Base-by-base conservation (phyloP, 1,284 basidiomycete species). In the Fomitiporia mediterranea region DNA sequence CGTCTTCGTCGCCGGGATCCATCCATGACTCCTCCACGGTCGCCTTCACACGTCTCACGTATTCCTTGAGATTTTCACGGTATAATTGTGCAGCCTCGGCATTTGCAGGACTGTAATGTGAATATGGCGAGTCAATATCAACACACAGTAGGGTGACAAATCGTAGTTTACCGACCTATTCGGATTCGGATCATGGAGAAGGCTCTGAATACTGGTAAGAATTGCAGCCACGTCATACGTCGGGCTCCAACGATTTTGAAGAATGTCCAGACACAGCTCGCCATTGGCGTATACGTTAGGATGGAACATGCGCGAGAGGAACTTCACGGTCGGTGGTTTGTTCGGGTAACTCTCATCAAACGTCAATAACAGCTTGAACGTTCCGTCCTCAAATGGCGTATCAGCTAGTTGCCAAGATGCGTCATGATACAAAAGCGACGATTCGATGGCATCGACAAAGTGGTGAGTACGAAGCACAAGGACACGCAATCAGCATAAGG, bases 191-290 rank as follows among this genome's bases (percentile, higher is more conserved):
- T 99, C 96, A 68, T 98, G 95, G 60, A 99, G 75, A 55, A 99
- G 74, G 70, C 89, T 92, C 71, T 98, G 96, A 61, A 99, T 95
- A 62, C 87, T 91, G 1, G 96, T 99, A 62, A 99, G 79, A 70
- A 98, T 98, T 17, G 96, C 96, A 6, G 95, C 94, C 43, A 99
- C 96, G 68, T 99, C 96, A 72, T 99, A 99, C 1, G 96, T 98
- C 4, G 96, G 96, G 28, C 86, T 91, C 96, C 96, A 99, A 27
- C 96, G 81, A 69, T 99, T 99, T 76, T 99, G 96, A 34, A 99
- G 78, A 66, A 98, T 99, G 71, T 98, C 96, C 47, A 99, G 80
- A 71, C 96, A 99, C 52, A 99, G 86, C 69, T 98, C 96, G 60
- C 96, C 96, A 65, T 98, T 98, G 52, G 91, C 91, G 72, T 98